A percentile compares a stretch with the other conserved stretches of the same genome.
Evolutionary conservation across 345 rosid species (phyloP).

Genomic region (Corchorus capsularis): DNA sequence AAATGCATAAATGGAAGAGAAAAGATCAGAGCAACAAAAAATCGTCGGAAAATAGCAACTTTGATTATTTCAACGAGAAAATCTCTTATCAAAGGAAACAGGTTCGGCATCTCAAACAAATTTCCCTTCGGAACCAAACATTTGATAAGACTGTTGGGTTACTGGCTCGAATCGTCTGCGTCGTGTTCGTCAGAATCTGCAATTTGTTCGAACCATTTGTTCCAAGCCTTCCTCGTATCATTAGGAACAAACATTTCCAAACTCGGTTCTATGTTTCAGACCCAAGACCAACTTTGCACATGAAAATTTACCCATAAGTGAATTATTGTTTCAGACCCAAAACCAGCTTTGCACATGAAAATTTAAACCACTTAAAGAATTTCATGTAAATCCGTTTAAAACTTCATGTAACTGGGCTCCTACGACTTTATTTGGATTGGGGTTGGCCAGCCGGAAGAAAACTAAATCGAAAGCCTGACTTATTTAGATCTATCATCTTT

Average conservation of each 20-base stretch:
- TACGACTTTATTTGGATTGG: too few relatives aligned
- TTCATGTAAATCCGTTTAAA: too few relatives aligned
- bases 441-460: too few relatives aligned
- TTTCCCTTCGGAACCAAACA: conserved; percentile 48
- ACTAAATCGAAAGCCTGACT: too few relatives aligned
- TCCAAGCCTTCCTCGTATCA: conserved; percentile 26
- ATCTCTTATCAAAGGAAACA: conserved; percentile 34
- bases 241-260: background rate
- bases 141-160: conserved; percentile 38
- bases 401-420: too few relatives aligned
- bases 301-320: conserved; percentile 32
- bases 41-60: conserved; percentile 18
- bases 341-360: background rate
- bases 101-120: conserved; percentile 33
- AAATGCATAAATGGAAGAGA: conserved; percentile 30
- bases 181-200: conserved; percentile 39
- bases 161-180: conserved; percentile 33
- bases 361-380: too few relatives aligned
- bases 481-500: too few relatives aligned
- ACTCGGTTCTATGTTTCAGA: background rate
- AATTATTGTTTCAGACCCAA: background rate
- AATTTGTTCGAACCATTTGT: conserved; percentile 34
- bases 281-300: background rate
- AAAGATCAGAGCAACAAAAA: background rate
- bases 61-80: conserved; percentile 34